Evolutionary conservation across 768 basidiomycete genomes (phyloP).

Genomic region (Tulasnella sp.): DNA sequence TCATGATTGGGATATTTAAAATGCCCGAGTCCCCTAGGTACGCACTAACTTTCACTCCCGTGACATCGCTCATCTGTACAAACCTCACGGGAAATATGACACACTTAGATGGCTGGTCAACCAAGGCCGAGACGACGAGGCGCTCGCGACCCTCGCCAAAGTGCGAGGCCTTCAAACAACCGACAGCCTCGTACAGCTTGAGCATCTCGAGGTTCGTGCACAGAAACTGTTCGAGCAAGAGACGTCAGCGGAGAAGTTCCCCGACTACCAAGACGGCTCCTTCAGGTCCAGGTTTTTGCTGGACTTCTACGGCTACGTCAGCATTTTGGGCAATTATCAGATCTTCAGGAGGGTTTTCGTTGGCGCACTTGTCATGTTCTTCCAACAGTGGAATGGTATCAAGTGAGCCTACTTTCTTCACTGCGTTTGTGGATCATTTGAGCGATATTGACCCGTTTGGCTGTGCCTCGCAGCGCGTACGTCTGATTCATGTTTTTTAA

Average conservation of each 20-base stretch:
- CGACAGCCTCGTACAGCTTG: slow-evolving; percentile 59
- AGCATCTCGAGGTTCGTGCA: slow-evolving; percentile 59
- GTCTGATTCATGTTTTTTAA: slow-evolving; percentile 52
- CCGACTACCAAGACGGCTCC: slow-evolving; percentile 53
- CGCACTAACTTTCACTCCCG: too few relatives aligned
- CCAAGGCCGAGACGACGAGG: slow-evolving; percentile 66
- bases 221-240: slow-evolving; percentile 67
- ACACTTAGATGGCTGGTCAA: slow-evolving; percentile 59
- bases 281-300: slow-evolving; percentile 50
- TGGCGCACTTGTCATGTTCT: slow-evolving; percentile 63
- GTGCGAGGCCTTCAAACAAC: slow-evolving; percentile 48
- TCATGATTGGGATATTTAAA: slow-evolving; percentile 59
- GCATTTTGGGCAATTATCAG: slow-evolving; percentile 46
- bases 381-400: slow-evolving; percentile 77
- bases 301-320: slow-evolving; percentile 48
- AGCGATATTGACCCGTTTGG: too few relatives aligned
- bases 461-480: slow-evolving; percentile 23
- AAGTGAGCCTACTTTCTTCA: slow-evolving; percentile 33
- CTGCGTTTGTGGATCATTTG: not conserved
- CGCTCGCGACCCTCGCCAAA: slow-evolving; percentile 49
- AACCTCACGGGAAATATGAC: not conserved
- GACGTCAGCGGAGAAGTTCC: slow-evolving; percentile 44
- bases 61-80: too few relatives aligned
- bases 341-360: slow-evolving; percentile 48
- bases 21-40: slow-evolving; percentile 77